These are phyloP conservation scores for Plasmodium gonderi DNA, from an alignment of 169 alveolate species.

Conservation along the genomic window DNA sequence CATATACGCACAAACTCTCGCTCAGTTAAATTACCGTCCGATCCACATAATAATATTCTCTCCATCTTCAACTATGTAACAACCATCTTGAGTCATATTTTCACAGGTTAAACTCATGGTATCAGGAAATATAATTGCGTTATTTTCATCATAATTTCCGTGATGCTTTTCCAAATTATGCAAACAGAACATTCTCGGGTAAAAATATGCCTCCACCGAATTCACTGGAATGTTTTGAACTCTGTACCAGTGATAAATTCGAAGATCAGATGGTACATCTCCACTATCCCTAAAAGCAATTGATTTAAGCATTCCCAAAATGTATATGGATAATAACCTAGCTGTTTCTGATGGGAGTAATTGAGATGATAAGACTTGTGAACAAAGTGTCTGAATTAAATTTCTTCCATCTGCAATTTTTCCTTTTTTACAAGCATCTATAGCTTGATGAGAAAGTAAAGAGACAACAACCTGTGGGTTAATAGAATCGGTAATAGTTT, in stretches of 20 bases:
- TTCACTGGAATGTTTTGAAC: slow-evolving; percentile 83
- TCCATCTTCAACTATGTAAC: slow-evolving; percentile 91
- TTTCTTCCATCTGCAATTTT: slow-evolving; percentile 88
- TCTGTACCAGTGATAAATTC: slow-evolving; percentile 87
- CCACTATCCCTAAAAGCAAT: slow-evolving; percentile 87
- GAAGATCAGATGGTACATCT: slow-evolving; percentile 83
- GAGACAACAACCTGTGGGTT: slow-evolving; percentile 86
- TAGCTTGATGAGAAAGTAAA: slow-evolving; percentile 82
- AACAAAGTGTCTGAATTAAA: slow-evolving; percentile 83
- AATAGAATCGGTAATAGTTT: slow-evolving; percentile 82
- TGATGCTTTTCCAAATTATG: slow-evolving; percentile 78
- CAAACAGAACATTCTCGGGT: slow-evolving; percentile 87
- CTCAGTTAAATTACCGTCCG: slow-evolving; percentile 81
- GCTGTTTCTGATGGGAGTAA: slow-evolving; percentile 74
- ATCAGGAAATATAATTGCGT: slow-evolving; percentile 76
- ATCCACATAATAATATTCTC: slow-evolving; percentile 91
- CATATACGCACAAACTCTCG: neutral
- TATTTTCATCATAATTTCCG: slow-evolving; percentile 74
- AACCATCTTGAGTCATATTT: slow-evolving; percentile 88
- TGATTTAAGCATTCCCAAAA: slow-evolving; percentile 88
- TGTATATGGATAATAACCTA: slow-evolving; percentile 78
- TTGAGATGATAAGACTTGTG: slow-evolving; percentile 80
- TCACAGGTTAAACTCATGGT: slow-evolving; percentile 86
- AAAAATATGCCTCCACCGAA: slow-evolving; percentile 83
- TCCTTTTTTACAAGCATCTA: slow-evolving; percentile 79